phyloP scores from a whole-genome alignment of 2,329 filamentous ascomycete species.

The Cladosporium cucumerinum region DNA sequence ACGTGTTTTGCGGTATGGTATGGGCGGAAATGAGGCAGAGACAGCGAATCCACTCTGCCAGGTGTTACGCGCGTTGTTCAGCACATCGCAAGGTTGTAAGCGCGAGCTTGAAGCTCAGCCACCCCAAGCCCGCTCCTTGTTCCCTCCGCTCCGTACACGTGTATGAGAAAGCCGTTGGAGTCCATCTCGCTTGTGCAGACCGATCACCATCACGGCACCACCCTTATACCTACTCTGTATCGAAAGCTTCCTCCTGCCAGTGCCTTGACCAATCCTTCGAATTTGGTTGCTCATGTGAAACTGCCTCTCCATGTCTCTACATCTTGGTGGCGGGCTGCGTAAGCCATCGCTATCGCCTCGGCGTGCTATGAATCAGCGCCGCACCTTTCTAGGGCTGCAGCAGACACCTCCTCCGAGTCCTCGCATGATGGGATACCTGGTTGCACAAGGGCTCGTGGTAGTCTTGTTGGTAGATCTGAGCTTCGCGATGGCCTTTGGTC shows the following conservation, averaged over 20 bases:
- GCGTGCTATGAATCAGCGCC: constrained; percentile 18
- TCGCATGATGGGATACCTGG: constrained; percentile 32
- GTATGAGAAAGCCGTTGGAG: neutral
- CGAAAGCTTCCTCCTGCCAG: neutral
- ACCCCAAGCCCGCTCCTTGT: neutral
- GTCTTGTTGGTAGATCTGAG: constrained; percentile 32
- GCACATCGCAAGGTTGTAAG: neutral
- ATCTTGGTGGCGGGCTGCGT: constrained; percentile 1
- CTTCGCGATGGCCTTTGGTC: constrained; percentile 24
- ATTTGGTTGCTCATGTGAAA: neutral
- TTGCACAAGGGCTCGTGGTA: constrained; percentile 33
- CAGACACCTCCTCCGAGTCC: constrained; percentile 31
- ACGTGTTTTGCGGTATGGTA: neutral
- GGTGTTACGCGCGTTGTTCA: constrained; percentile 7
- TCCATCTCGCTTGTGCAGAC: neutral
- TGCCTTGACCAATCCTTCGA: neutral
- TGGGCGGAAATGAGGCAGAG: constrained; percentile 3
- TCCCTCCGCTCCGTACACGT: neutral
- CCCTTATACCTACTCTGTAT: neutral
- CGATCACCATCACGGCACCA: neutral
- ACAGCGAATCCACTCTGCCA: constrained; percentile 3
- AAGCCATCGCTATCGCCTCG: neutral
- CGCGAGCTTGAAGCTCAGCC: neutral
- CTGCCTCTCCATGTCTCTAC: neutral
- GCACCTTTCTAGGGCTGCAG: constrained; percentile 32